Evolutionary conservation across 345 rosid species (phyloP).

Genomic region (Populus davidiana): DNA sequence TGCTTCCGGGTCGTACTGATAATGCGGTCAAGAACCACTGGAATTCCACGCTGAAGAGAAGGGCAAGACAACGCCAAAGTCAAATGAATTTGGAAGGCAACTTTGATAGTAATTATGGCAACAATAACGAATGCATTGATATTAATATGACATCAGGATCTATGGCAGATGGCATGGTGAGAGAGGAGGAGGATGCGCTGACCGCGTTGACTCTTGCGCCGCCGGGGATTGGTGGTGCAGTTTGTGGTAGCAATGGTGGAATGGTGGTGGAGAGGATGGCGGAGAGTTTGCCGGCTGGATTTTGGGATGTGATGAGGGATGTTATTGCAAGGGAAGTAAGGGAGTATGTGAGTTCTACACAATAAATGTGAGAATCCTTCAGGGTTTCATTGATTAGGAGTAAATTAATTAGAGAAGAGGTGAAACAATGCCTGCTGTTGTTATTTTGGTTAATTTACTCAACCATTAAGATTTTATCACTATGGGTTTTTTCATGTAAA

Average conservation of each 20-base stretch:
- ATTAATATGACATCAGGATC: neutral
- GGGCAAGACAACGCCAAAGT: conserved; percentile 33
- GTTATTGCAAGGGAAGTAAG: conserved; percentile 70
- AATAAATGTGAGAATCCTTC: conserved; percentile 25
- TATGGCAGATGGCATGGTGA: neutral
- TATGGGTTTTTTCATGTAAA: no score
- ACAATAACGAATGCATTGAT: neutral
- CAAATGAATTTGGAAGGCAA: conserved; percentile 3
- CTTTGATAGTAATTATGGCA: neutral
- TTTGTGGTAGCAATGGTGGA: neutral
- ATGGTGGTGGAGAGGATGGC: conserved; percentile 17
- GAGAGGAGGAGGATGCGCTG: conserved; percentile 47
- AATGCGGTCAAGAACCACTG: conserved; percentile 66
- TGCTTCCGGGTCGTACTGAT: conserved; percentile 60
- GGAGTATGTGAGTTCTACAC: conserved; percentile 45
- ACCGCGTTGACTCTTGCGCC: conserved; percentile 70
- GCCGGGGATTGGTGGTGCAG: conserved; percentile 41
- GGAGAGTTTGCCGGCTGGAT: conserved; percentile 43
- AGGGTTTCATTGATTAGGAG: conserved; percentile 25
- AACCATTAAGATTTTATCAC: no score
- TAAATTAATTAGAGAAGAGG: neutral
- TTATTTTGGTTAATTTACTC: neutral
- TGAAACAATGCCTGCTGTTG: neutral
- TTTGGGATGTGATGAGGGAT: conserved; percentile 63
- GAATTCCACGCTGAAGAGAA: conserved; percentile 57